phyloP scores from a whole-genome alignment of 2,329 filamentous ascomycete genomes.

The Metarhizium sp. region DNA sequence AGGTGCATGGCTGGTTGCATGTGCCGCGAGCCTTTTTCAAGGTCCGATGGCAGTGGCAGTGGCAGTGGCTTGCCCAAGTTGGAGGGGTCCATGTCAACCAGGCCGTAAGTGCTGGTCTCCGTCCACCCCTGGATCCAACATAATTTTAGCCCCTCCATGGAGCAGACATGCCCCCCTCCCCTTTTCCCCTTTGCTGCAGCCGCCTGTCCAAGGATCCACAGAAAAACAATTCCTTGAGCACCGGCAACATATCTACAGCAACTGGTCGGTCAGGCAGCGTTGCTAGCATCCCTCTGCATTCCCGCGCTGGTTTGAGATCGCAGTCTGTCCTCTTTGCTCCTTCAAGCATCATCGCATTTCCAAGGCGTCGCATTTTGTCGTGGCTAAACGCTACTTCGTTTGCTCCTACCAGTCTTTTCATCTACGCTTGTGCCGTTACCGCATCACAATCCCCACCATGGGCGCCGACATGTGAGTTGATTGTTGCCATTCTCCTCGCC shows the following conservation, averaged over 20 bases:
- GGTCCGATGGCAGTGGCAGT: background rate
- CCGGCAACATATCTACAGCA: constrained; percentile 17
- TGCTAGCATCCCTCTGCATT: constrained; percentile 14
- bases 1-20: background rate
- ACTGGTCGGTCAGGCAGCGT: constrained; percentile 11
- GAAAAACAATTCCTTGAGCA: constrained; percentile 3
- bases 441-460: constrained; percentile 24
- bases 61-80: background rate
- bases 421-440: constrained; percentile 3
- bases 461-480: constrained; percentile 28
- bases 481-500: background rate
- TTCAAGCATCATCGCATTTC: constrained; percentile 7
- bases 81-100: too few species aligned
- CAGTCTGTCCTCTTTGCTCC: constrained; percentile 4
- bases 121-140: constrained; percentile 21
- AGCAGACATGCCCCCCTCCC: constrained; percentile 20
- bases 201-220: constrained; percentile 1
- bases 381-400: background rate
- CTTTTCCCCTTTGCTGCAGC: constrained; percentile 11
- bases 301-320: constrained; percentile 6
- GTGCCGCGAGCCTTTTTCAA: background rate
- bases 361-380: constrained; percentile 9
- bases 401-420: constrained; percentile 6
- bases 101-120: too few species aligned
- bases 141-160: constrained; percentile 32